A percentile compares a stretch with the other conserved stretches of the same genome.
Conservation (phyloP, 495 filamentous ascomycete species). For the Penicillium canescens region DNA sequence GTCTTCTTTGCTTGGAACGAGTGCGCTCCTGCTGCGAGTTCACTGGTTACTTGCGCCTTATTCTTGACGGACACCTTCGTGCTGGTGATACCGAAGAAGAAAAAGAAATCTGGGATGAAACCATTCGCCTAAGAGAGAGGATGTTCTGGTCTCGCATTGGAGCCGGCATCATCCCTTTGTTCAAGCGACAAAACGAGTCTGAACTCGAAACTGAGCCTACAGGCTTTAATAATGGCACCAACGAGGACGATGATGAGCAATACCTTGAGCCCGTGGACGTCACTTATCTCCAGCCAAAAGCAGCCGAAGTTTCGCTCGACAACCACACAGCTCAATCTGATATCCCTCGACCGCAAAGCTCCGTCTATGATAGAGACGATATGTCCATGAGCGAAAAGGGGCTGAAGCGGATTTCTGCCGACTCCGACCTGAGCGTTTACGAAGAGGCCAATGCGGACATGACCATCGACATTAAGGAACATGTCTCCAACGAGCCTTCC, state of each 20-base stretch:
- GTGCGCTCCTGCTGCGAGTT: constrained; percentile 90
- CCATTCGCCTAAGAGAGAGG: constrained; percentile 79
- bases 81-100: constrained; percentile 73
- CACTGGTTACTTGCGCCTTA: constrained; percentile 81
- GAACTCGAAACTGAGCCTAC: constrained; percentile 2
- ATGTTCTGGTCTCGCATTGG: constrained; percentile 97
- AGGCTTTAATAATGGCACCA: not conserved
- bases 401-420: constrained; percentile 16
- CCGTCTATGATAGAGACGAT: constrained; percentile 7
- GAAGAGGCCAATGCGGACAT: constrained; percentile 23
- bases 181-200: constrained; percentile 20
- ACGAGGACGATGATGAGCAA: not conserved
- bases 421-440: constrained; percentile 26
- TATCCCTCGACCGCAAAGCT: constrained; percentile 6
- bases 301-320: not conserved
- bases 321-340: not conserved
- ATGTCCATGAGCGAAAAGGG: constrained; percentile 5
- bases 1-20: constrained; percentile 80
- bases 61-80: constrained; percentile 86
- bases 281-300: constrained; percentile 1
- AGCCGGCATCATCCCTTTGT: constrained; percentile 79
- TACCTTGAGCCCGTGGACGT: constrained; percentile 12
- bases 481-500: not conserved
- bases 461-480: not conserved
- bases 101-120: constrained; percentile 90